These are phyloP conservation scores for Deinandra increscens DNA, from an alignment of 129 eudicot genomes.

Conservation along the genomic window DNA sequence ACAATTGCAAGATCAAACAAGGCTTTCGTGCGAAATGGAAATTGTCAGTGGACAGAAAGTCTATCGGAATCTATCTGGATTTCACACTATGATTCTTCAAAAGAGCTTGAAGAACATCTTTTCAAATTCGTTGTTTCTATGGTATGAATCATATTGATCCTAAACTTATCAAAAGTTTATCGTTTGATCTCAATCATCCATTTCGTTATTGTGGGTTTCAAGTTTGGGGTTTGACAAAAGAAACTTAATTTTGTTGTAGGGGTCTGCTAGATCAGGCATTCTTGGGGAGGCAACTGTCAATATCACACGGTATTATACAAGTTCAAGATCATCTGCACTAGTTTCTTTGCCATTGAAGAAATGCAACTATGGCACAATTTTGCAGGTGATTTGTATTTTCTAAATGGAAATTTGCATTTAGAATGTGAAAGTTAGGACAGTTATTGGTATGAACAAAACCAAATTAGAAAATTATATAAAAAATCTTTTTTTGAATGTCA, in stretches of 20 bases:
- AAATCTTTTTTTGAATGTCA: too few relatives aligned
- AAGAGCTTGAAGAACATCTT: slow-evolving; percentile 63
- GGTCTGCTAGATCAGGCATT: slow-evolving; percentile 84
- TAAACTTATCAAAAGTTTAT: neutral
- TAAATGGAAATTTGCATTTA: neutral
- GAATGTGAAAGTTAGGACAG: neutral
- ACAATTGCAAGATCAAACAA: slow-evolving; percentile 68
- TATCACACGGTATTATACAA: slow-evolving; percentile 49
- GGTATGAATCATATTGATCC: slow-evolving; percentile 45
- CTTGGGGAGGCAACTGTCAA: slow-evolving; percentile 85
- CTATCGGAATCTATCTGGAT: slow-evolving; percentile 69
- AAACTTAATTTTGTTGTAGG: slow-evolving; percentile 40
- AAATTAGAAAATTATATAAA: neutral
- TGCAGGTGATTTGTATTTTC: slow-evolving; percentile 48
- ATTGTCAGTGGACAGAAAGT: slow-evolving; percentile 79
- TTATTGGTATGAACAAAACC: neutral
- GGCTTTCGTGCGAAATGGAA: slow-evolving; percentile 68
- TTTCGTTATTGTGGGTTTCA: neutral
- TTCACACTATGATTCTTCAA: slow-evolving; percentile 54
- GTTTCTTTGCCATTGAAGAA: slow-evolving; percentile 74
- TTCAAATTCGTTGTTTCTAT: slow-evolving; percentile 70
- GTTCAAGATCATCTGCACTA: slow-evolving; percentile 55
- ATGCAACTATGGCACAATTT: slow-evolving; percentile 74
- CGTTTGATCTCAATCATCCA: neutral
- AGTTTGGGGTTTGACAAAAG: neutral